These are phyloP conservation scores for Citrullus mucosospermus DNA, from an alignment of 306 rosid genomes.

Conservation along the genomic window DNA sequence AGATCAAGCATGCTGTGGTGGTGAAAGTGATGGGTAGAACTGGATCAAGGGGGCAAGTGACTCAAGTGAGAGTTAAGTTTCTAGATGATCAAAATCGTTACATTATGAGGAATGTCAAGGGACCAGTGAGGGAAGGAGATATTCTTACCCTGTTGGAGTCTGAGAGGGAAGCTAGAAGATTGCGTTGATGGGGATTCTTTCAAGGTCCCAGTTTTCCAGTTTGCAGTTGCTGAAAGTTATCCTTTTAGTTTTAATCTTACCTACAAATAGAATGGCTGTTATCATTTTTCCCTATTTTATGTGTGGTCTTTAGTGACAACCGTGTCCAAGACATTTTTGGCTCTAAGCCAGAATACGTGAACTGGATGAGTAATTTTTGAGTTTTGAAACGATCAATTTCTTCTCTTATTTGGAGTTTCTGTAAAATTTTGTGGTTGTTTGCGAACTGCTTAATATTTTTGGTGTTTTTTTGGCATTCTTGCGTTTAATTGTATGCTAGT, in stretches of 20 bases:
- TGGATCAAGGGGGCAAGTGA: constrained; percentile 15
- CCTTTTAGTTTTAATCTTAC: background rate
- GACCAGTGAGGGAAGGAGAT: constrained; percentile 17
- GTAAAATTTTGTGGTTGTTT: background rate
- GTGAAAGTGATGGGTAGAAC: constrained; percentile 15
- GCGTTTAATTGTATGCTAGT: background rate
- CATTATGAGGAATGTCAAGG: constrained; percentile 15
- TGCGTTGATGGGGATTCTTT: constrained; percentile 10
- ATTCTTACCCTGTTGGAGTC: constrained; percentile 14
- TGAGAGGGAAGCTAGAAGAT: constrained; percentile 16
- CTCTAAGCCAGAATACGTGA: background rate
- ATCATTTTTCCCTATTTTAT: background rate
- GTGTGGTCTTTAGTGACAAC: background rate
- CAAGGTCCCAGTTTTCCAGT: background rate
- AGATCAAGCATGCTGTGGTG: constrained; percentile 11
- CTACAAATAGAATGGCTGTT: background rate
- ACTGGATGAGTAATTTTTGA: background rate
- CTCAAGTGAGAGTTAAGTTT: constrained; percentile 16
- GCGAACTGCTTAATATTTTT: background rate
- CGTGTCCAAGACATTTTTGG: background rate
- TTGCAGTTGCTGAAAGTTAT: background rate
- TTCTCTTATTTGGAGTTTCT: background rate
- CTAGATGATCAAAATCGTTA: constrained; percentile 15
- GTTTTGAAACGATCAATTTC: background rate
- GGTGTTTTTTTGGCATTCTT: background rate